These are phyloP conservation scores for Exophiala sp. DNA, from an alignment of 2,329 filamentous ascomycete genomes.

Conservation along the genomic window DNA sequence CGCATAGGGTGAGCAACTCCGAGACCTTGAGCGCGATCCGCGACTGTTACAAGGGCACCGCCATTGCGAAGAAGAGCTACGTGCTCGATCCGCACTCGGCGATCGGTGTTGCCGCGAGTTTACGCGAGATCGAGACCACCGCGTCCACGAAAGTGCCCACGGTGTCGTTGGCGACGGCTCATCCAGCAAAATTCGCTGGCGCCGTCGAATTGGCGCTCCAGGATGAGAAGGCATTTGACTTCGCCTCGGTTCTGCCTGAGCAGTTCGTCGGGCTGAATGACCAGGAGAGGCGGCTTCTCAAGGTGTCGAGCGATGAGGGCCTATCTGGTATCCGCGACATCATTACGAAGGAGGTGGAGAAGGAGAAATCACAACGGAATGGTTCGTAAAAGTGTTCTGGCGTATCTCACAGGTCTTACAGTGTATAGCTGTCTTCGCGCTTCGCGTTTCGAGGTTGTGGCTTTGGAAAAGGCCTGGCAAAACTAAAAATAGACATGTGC, in stretches of 20 bases:
- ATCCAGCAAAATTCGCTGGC: conserved; percentile 89
- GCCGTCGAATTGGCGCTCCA: conserved; percentile 79
- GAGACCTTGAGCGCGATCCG: conserved; percentile 68
- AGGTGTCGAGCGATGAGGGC: conserved; percentile 60
- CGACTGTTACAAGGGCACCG: conserved; percentile 47
- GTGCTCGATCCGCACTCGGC: conserved; percentile 91
- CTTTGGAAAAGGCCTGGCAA: too few relatives aligned
- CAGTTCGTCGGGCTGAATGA: conserved; percentile 78
- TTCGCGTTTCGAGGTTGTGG: too few relatives aligned
- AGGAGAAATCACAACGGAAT: conserved; percentile 32
- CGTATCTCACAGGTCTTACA: too few relatives aligned
- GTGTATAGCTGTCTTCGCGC: too few relatives aligned
- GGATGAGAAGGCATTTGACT: conserved; percentile 68
- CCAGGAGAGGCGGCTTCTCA: conserved; percentile 69
- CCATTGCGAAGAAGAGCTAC: conserved; percentile 58
- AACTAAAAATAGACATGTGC: too few relatives aligned
- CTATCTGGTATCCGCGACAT: conserved; percentile 74
- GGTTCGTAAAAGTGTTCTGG: neutral
- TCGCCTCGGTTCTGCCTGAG: conserved; percentile 70
- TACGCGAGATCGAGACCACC: conserved; percentile 56
- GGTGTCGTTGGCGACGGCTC: conserved; percentile 82
- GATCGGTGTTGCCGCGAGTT: conserved; percentile 74
- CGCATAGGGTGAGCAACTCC: conserved; percentile 63
- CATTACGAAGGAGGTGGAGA: conserved; percentile 67
- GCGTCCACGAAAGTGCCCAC: conserved; percentile 11